Percentiles rank a stretch among this genome's conserved stretches.
Evolutionary conservation across 2,329 filamentous ascomycete genomes (phyloP).

Genomic region (Fusarium subtropicale): DNA sequence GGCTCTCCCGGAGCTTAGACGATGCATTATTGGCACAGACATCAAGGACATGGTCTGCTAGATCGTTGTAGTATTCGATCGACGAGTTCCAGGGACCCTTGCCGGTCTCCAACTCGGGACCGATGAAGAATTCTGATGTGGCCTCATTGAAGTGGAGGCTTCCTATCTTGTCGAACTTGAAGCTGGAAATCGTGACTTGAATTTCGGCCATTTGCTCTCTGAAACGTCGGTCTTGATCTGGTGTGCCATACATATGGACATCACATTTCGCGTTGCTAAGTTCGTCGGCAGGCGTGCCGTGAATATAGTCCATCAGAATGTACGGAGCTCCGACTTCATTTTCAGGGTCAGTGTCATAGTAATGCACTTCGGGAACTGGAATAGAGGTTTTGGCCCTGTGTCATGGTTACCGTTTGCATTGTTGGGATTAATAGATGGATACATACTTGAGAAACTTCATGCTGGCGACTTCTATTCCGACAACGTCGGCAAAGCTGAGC

Average conservation of each 20-base stretch:
- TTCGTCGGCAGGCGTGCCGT: background rate
- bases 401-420: background rate
- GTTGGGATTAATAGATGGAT: no score
- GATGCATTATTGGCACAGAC: background rate
- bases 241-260: background rate
- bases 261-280: background rate
- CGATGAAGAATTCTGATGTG: background rate
- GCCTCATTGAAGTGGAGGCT: background rate
- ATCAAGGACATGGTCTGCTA: background rate
- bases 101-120: background rate
- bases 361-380: background rate
- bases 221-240: background rate
- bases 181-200: background rate
- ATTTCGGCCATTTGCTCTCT: background rate
- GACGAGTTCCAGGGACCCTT: background rate
- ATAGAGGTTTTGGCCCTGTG: background rate
- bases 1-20: background rate
- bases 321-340: background rate
- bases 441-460: no score
- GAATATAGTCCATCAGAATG: background rate
- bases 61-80: background rate
- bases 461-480: no score
- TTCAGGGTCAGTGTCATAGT: background rate
- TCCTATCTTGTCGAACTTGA: background rate
- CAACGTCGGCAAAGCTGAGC: no score